A percentile compares a stretch with the other conserved stretches of the same genome.
phyloP scores from a whole-genome alignment of 495 filamentous ascomycete genomes.

The Hypoxylon crocopeplum region DNA sequence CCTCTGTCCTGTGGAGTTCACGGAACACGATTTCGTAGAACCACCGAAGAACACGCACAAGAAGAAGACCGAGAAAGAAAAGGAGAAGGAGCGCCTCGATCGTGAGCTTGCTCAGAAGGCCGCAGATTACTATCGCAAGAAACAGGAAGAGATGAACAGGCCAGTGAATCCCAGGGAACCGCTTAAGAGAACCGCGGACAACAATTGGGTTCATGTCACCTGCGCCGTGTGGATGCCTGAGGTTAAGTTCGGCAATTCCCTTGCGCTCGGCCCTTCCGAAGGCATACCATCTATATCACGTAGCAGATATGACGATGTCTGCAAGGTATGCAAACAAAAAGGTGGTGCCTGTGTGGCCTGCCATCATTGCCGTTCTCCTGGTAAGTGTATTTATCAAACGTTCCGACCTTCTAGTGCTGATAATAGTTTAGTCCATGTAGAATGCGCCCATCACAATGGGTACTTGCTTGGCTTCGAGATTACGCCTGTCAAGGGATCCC shows the following conservation, averaged over 20 bases:
- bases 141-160: constrained; percentile 80
- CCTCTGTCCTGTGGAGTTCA: constrained; percentile 80
- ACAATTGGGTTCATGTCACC: constrained; percentile 97
- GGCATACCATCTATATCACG: constrained; percentile 81
- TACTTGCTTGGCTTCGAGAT: constrained; percentile 90
- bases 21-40: constrained; percentile 82
- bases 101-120: constrained; percentile 77
- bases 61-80: constrained; percentile 93
- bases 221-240: constrained; percentile 93
- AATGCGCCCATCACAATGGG: constrained; percentile 84
- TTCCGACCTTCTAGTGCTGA: constrained; percentile 16
- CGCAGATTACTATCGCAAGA: constrained; percentile 78
- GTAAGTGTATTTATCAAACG: constrained; percentile 35
- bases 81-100: constrained; percentile 84
- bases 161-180: constrained; percentile 88
- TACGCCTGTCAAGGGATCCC: constrained; percentile 84
- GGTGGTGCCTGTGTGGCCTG: constrained; percentile 84
- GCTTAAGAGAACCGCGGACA: constrained; percentile 87
- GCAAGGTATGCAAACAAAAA: constrained; percentile 80
- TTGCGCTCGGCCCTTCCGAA: constrained; percentile 81
- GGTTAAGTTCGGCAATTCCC: constrained; percentile 85
- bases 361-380: constrained; percentile 75
- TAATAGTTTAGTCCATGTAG: constrained; percentile 73
- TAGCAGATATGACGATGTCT: constrained; percentile 71
- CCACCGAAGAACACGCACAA: constrained; percentile 82